A percentile compares a stretch with the other conserved stretches of the same genome.
Conservation (phyloP, 495 filamentous ascomycete species). For the Penicillium cataractarum region DNA sequence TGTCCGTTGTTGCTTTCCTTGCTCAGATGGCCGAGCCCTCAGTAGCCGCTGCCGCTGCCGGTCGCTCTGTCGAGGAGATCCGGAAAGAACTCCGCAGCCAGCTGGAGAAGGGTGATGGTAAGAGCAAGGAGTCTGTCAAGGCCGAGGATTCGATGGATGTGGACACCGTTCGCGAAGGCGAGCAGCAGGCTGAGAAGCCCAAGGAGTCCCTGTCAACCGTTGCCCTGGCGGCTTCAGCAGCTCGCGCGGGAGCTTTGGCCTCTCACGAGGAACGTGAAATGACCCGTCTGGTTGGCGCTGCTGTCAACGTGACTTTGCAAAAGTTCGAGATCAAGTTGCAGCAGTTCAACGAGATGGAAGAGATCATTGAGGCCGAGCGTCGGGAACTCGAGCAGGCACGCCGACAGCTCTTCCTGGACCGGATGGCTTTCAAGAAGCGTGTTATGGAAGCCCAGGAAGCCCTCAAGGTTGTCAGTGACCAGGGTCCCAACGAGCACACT, state of each 20-base stretch:
- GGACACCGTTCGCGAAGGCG: constrained; percentile 45
- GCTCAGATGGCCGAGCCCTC: constrained; percentile 85
- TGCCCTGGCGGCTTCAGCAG: constrained; percentile 81
- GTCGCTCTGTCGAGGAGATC: constrained; percentile 82
- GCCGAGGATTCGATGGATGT: constrained; percentile 71
- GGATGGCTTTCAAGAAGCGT: constrained; percentile 84
- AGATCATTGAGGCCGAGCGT: constrained; percentile 86
- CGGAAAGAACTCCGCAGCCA: constrained; percentile 71
- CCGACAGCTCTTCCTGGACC: constrained; percentile 90
- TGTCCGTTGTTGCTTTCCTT: constrained; percentile 92
- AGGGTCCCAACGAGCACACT: constrained; percentile 58
- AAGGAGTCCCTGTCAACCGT: constrained; percentile 67
- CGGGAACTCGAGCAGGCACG: constrained; percentile 88
- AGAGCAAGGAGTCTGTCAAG: constrained; percentile 63
- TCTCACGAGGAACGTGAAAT: constrained; percentile 97
- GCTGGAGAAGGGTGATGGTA: constrained; percentile 63
- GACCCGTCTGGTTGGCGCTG: constrained; percentile 83
- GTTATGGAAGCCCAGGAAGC: constrained; percentile 80
- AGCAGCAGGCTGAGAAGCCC: constrained; percentile 35
- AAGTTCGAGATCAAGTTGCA: constrained; percentile 83
- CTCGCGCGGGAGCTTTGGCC: constrained; percentile 81
- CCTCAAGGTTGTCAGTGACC: constrained; percentile 62
- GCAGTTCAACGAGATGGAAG: constrained; percentile 96
- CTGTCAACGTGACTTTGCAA: constrained; percentile 81
- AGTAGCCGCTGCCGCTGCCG: constrained; percentile 86